A percentile compares a stretch with the other conserved stretches of the same genome.
Conservation (phyloP, 2,329 filamentous ascomycete species). For the Bipolaris sorokiniana region DNA sequence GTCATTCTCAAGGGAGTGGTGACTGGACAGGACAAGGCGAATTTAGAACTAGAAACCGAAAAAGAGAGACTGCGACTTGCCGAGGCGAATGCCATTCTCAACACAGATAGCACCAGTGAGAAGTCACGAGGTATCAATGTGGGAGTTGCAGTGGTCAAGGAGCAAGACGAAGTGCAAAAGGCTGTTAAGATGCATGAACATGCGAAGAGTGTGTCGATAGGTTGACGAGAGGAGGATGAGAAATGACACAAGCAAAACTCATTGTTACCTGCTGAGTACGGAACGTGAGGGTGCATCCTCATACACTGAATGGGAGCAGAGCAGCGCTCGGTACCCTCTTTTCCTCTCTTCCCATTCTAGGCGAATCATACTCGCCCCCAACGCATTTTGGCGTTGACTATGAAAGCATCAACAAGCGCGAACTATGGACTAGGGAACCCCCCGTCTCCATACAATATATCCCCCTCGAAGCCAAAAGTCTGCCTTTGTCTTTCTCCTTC, state of each 20-base stretch:
- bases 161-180: conserved; percentile 5
- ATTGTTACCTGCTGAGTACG: background rate
- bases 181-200: conserved; percentile 3
- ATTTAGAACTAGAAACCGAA: conserved; percentile 22
- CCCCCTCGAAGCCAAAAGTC: background rate
- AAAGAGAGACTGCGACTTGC: conserved; percentile 11
- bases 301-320: background rate
- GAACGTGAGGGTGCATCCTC: background rate
- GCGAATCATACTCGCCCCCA: background rate
- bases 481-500: too few species aligned
- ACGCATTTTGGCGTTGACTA: background rate
- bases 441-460: too few species aligned
- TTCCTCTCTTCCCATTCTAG: background rate
- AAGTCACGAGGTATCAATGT: conserved; percentile 10
- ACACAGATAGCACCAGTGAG: conserved; percentile 1
- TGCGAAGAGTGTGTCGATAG: conserved; percentile 10
- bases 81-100: conserved; percentile 9
- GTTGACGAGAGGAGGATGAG: background rate
- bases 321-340: background rate
- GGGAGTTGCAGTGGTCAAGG: conserved; percentile 10
- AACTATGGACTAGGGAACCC: too few species aligned
- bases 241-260: background rate
- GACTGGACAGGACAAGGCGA: conserved; percentile 35
- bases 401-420: too few species aligned
- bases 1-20: conserved; percentile 47